phyloP scores from a whole-genome alignment of 23 red algal species.

The Gracilaria gracilis region DNA sequence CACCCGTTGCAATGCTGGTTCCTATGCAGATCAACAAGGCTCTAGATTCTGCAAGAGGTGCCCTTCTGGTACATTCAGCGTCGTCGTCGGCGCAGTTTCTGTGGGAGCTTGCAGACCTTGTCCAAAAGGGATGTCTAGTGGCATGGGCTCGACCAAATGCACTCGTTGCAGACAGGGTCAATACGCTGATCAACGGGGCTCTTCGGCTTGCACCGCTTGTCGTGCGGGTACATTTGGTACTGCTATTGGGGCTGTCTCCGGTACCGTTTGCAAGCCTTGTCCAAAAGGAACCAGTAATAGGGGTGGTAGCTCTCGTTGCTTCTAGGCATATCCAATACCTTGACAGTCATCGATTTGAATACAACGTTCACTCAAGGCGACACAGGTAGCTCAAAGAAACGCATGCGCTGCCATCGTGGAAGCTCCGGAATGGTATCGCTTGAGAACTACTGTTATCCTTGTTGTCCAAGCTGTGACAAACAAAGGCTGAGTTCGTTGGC shows the following conservation, averaged over 20 bases:
- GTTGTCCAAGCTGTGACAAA: too few species aligned
- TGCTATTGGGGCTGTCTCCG: conserved; percentile 26
- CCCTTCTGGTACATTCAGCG: conserved; percentile 61
- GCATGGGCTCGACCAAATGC: conserved; percentile 2
- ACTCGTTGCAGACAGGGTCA: conserved; percentile 19
- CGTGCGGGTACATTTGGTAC: conserved; percentile 35
- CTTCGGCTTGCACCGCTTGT: conserved; percentile 33
- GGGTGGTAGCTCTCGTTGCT: conserved; percentile 30
- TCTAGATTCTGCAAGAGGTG: conserved; percentile 38
- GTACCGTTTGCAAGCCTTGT: conserved; percentile 46
- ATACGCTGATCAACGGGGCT: conserved; percentile 21
- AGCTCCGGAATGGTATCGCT: too few species aligned
- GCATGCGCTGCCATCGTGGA: too few species aligned
- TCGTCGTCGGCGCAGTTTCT: conserved; percentile 14
- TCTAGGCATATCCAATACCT: neutral
- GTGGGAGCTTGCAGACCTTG: conserved; percentile 28
- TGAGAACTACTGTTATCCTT: too few species aligned
- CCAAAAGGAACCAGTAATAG: conserved; percentile 45
- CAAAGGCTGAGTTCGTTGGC: too few species aligned
- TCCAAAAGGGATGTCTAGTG: conserved; percentile 21
- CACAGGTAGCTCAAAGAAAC: too few species aligned
- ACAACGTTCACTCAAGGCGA: too few species aligned
- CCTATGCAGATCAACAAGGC: conserved; percentile 19
- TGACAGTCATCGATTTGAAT: too few species aligned
- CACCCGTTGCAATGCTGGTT: conserved; percentile 15